Evolutionary conservation across 495 filamentous ascomycete genomes (phyloP).

Genomic region (Trichoderma asperelloides): DNA sequence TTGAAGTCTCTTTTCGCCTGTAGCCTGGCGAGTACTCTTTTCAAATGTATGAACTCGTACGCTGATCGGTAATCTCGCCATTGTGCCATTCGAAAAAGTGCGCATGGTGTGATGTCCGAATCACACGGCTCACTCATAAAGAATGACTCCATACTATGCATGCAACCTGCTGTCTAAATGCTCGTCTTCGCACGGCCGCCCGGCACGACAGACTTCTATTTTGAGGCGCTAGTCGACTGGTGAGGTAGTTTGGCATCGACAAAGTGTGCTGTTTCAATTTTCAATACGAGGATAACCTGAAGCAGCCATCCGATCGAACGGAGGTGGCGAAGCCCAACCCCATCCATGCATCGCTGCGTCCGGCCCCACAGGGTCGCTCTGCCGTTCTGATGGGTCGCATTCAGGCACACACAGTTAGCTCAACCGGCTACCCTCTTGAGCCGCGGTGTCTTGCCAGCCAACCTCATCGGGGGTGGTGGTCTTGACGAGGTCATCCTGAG

Average conservation of each 20-base stretch:
- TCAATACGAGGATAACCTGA: constrained; percentile 1
- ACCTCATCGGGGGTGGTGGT: too few relatives aligned
- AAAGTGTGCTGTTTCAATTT: not conserved
- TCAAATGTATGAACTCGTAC: too few relatives aligned
- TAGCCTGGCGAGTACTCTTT: too few relatives aligned
- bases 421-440: too few relatives aligned
- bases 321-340: not conserved
- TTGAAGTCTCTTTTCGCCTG: too few relatives aligned
- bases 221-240: not conserved
- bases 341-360: not conserved
- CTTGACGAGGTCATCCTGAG: too few relatives aligned
- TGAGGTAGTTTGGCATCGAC: not conserved
- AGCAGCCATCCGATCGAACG: not conserved
- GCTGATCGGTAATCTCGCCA: too few relatives aligned
- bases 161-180: not conserved
- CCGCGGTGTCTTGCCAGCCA: too few relatives aligned
- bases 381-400: not conserved
- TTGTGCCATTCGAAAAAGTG: too few relatives aligned
- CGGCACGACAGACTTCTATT: not conserved
- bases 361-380: not conserved
- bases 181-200: not conserved
- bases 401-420: too few relatives aligned
- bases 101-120: too few relatives aligned
- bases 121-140: too few relatives aligned
- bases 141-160: not conserved